Evolutionary conservation across 2,329 filamentous ascomycete species (phyloP).

Genomic region (Nemania diffusa): DNA sequence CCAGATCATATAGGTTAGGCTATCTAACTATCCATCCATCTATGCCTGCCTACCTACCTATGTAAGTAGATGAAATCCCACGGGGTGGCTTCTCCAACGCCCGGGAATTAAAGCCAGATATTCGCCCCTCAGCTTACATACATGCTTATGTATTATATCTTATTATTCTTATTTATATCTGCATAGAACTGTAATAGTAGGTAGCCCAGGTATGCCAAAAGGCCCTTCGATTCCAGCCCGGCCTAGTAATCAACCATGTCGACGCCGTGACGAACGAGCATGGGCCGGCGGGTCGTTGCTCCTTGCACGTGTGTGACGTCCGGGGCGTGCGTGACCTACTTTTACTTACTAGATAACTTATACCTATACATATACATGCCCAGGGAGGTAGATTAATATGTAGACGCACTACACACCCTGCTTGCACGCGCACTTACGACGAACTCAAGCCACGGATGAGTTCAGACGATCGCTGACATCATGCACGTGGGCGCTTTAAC

Average conservation of each 20-base stretch:
- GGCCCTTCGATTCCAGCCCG: not conserved
- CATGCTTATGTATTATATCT: not conserved
- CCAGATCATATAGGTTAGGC: slow-evolving; percentile 1
- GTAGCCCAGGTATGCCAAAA: not conserved
- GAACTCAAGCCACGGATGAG: not conserved
- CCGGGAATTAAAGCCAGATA: slow-evolving; percentile 3
- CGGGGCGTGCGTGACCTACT: slow-evolving; percentile 11
- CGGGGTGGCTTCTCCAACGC: not conserved
- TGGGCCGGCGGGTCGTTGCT: not conserved
- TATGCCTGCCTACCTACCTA: not conserved
- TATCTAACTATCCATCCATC: not conserved
- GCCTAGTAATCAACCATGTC: slow-evolving; percentile 17
- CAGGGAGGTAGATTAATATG: not conserved
- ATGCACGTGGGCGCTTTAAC: slow-evolving; percentile 9
- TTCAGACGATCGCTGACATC: slow-evolving; percentile 32
- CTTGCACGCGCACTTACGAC: not conserved
- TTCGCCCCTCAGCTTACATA: slow-evolving; percentile 32
- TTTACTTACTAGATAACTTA: too few species aligned
- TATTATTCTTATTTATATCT: slow-evolving; percentile 6
- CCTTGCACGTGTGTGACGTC: slow-evolving; percentile 13
- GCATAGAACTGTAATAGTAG: too few species aligned
- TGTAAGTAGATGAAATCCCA: not conserved
- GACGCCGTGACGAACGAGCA: not conserved
- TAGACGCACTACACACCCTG: not conserved
- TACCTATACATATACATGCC: not conserved